These are phyloP conservation scores for Nannizziopsis arthrosporioides DNA, from an alignment of 2,329 filamentous ascomycete species.

Conservation along the genomic window DNA sequence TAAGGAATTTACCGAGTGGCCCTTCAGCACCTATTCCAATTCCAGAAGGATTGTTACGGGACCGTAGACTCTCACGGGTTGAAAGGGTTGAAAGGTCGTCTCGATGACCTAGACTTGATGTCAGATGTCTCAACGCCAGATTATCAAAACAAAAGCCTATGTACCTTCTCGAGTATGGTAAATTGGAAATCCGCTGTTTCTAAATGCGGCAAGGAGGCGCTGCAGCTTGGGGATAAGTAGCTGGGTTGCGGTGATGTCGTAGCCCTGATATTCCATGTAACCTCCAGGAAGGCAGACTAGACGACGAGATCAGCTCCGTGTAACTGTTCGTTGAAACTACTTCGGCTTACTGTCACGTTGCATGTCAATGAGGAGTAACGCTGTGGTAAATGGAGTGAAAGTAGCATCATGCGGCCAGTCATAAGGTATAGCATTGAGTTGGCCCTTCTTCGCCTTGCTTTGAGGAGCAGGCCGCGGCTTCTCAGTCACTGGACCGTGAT, in stretches of 20 bases:
- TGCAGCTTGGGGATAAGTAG: constrained; percentile 33
- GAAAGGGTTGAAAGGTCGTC: constrained; percentile 47
- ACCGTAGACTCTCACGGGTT: constrained; percentile 43
- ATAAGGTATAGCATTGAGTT: constrained; percentile 32
- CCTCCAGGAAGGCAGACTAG: constrained; percentile 35
- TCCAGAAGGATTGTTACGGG: constrained; percentile 40
- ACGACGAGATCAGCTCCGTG: not conserved
- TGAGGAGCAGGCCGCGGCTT: constrained; percentile 32
- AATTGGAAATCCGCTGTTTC: constrained; percentile 31
- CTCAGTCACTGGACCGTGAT: constrained; percentile 33
- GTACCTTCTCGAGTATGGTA: constrained; percentile 38
- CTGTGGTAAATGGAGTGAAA: constrained; percentile 36
- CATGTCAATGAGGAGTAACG: constrained; percentile 39
- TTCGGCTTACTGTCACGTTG: constrained; percentile 36
- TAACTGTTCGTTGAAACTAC: not conserved
- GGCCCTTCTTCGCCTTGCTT: constrained; percentile 35
- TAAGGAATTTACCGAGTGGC: constrained; percentile 46
- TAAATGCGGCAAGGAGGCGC: constrained; percentile 29
- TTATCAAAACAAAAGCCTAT: constrained; percentile 9
- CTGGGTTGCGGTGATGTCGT: constrained; percentile 32
- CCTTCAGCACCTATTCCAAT: constrained; percentile 44
- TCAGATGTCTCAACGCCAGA: constrained; percentile 4
- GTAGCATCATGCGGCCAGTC: constrained; percentile 38
- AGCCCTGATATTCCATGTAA: constrained; percentile 37
- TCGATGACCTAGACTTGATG: constrained; percentile 30